A percentile compares a stretch with the other conserved stretches of the same genome.
These are phyloP conservation scores for Omphalea diandra DNA, from an alignment of 441 rosid genomes.

Conservation along the genomic window DNA sequence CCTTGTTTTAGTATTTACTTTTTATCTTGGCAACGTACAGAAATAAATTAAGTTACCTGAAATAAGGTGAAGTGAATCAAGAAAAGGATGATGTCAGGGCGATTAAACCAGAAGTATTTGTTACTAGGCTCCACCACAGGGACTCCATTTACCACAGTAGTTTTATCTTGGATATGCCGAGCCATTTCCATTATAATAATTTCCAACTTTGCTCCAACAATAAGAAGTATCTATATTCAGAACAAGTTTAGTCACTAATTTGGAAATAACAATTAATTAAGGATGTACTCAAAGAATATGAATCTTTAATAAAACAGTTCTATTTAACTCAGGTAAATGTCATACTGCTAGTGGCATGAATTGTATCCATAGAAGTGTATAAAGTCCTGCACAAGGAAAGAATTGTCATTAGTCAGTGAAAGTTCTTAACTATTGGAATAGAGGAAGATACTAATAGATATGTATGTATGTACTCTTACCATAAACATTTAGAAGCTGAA, in stretches of 20 bases:
- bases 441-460: no score
- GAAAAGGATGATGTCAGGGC: constrained; percentile 50
- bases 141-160: constrained; percentile 47
- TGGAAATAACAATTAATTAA: not conserved
- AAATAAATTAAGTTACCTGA: constrained; percentile 38
- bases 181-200: constrained; percentile 69
- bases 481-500: constrained; percentile 53
- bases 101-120: constrained; percentile 62
- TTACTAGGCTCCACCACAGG: constrained; percentile 55
- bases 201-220: constrained; percentile 59
- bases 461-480: constrained; percentile 34
- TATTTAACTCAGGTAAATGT: no score
- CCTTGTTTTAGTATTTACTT: no score
- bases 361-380: constrained; percentile 45
- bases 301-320: no score
- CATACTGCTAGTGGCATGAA: constrained; percentile 44
- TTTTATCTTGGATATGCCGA: constrained; percentile 40
- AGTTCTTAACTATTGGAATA: no score
- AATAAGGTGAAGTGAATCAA: constrained; percentile 50
- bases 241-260: not conserved
- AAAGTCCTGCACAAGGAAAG: constrained; percentile 42
- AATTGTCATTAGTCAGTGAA: no score
- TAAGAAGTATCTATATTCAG: constrained; percentile 45
- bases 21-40: not conserved
- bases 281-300: no score